phyloP scores from a whole-genome alignment of 2,329 filamentous ascomycete species.

The Alternaria alternata region DNA sequence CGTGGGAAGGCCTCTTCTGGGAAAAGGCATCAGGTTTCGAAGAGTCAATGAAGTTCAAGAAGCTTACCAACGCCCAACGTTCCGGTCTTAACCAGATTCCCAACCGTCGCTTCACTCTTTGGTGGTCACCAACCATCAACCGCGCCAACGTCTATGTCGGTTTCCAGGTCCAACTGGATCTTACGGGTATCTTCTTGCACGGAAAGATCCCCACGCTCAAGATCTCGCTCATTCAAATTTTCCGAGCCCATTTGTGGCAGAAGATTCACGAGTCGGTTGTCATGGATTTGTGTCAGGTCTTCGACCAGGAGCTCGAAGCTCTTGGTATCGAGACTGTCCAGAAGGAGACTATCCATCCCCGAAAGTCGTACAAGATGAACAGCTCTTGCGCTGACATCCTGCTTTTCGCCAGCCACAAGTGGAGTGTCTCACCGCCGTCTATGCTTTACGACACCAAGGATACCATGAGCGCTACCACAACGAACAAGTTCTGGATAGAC shows the following conservation, averaged over 20 bases:
- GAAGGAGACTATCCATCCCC: conserved; percentile 97
- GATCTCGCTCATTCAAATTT: conserved; percentile 98
- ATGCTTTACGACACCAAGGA: conserved; percentile 97
- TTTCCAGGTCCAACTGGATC: conserved; percentile 98
- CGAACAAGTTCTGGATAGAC: conserved; percentile 99
- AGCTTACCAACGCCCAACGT: conserved; percentile 94
- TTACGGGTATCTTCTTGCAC: conserved; percentile 98
- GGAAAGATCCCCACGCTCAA: conserved; percentile 98
- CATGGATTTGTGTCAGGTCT: conserved; percentile 98
- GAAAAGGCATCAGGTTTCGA: conserved; percentile 59
- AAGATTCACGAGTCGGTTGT: conserved; percentile 99
- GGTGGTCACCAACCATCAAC: conserved; percentile 94
- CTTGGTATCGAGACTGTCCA: conserved; percentile 97
- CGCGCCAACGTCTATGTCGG: conserved; percentile 97
- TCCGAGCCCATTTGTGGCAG: conserved; percentile 99
- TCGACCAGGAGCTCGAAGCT: conserved; percentile 95
- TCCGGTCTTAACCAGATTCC: conserved; percentile 98
- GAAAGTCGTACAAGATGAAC: conserved; percentile 99
- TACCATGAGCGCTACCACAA: conserved; percentile 88
- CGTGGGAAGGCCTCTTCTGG: conserved; percentile 97
- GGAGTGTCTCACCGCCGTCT: conserved; percentile 95
- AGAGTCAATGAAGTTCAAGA: conserved; percentile 94
- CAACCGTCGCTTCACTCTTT: conserved; percentile 96
- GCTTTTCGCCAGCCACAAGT: conserved; percentile 96
- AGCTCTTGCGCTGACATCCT: conserved; percentile 97